Base-by-base conservation (phyloP, 176 grass and related monocot genomes). In the Aegilops speltoides region DNA sequence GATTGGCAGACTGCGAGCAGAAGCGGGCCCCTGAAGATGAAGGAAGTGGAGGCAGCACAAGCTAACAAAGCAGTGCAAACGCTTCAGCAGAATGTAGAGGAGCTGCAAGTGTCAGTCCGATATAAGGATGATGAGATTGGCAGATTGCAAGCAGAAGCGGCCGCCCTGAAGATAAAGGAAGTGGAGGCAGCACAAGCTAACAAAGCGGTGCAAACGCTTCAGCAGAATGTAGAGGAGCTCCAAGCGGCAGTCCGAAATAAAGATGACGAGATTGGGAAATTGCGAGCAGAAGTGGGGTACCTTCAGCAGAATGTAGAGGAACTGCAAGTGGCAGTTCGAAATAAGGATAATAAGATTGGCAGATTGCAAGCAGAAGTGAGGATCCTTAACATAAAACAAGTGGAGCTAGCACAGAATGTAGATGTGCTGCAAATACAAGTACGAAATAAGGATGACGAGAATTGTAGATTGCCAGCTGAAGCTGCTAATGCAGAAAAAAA, bases 121-220 rank as follows among this genome's bases (percentile, higher is more conserved):
- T 52, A 94, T 45, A 91, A 91, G 65, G 71, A 78, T 84, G 76
- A 32, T 19, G 78, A 57, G 29, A 94, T 94, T 10, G 7, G 22
- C 40, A 83, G 16, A 82, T 73, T 85, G 29, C 83, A 50, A 74
- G 81, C 32, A 54, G 50, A 54, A 54, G 50, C 17, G 16, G 5
- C 16, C 5, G 1, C 1, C 50, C 50, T 54, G 0, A 54, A 54
- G 50, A 54, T 19, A 54, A 54, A 50, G 12, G 10, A 50, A 50
- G 46, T 50, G 14, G 46, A 93, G 56, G 83, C 75, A 34, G 85
- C 84, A 59, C 48, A 87, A 75, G 50, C 15, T 54, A 54, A 54
- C 16, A 19, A 54, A 54, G 50, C 5, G 19, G 16, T 6, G 1
- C 61, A 87, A 75, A 84, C 85, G 72, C 76, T 87, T 65, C 64